Conservation (phyloP, 495 filamentous ascomycete genomes). For the Penicillium paxilli region DNA sequence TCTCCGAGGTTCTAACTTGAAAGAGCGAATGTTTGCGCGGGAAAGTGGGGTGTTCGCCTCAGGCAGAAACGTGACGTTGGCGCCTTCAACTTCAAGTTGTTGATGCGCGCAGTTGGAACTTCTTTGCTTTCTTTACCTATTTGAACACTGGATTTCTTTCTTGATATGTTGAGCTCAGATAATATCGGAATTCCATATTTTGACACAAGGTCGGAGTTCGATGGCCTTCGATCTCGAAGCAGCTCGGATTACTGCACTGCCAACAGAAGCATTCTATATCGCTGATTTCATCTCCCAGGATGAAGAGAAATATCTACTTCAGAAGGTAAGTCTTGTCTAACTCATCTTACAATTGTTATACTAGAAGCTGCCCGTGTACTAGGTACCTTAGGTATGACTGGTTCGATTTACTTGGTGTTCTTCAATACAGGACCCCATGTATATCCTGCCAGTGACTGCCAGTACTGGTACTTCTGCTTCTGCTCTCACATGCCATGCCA, state of each 20-base stretch:
- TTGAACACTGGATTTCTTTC: too few species aligned
- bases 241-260: slow-evolving; percentile 58
- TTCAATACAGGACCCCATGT: too few species aligned
- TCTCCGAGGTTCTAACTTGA: not conserved
- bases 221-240: slow-evolving; percentile 35
- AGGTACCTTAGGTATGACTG: too few species aligned
- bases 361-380: too few species aligned
- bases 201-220: not conserved
- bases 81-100: not conserved
- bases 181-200: too few species aligned
- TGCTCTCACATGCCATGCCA: too few species aligned
- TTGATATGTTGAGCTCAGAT: too few species aligned
- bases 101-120: not conserved
- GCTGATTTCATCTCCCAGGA: slow-evolving; percentile 77
- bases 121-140: too few species aligned
- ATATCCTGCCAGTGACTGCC: not conserved
- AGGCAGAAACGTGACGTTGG: slow-evolving; percentile 23
- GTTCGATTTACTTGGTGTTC: too few species aligned
- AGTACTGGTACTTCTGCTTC: too few species aligned
- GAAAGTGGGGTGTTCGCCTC: slow-evolving; percentile 24
- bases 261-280: slow-evolving; percentile 78
- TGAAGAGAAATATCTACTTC: slow-evolving; percentile 70
- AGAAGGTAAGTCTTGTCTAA: too few species aligned
- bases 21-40: slow-evolving; percentile 8
- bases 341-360: too few species aligned